Evolutionary conservation across 2,329 filamentous ascomycete species (phyloP).

Genomic region (Aspergillus sp.): DNA sequence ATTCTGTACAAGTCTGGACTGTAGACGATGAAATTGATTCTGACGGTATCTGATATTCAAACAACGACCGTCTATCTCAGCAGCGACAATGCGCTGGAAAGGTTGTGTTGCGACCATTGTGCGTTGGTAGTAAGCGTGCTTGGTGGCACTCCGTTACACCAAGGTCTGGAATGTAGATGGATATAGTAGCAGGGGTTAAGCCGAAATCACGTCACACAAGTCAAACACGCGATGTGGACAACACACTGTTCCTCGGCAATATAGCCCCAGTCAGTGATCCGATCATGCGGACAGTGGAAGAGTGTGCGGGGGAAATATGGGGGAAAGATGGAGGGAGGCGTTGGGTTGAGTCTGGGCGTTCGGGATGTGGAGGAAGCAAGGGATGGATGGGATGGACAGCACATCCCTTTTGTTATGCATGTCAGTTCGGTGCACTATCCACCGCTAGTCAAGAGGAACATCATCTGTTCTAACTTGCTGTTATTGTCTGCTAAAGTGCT

Average conservation of each 20-base stretch:
- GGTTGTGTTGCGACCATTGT: constrained; percentile 16
- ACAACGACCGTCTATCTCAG: constrained; percentile 42
- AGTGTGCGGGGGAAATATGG: background rate
- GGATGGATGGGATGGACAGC: background rate
- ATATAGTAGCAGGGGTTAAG: background rate
- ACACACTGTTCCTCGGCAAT: background rate
- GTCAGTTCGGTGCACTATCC: background rate
- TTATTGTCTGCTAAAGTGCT: background rate
- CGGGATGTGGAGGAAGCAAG: constrained; percentile 28
- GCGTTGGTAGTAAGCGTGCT: background rate
- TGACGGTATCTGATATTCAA: constrained; percentile 43
- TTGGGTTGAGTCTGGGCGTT: constrained; percentile 3
- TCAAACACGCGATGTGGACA: background rate
- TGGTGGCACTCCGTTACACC: background rate
- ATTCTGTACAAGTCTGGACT: constrained; percentile 32
- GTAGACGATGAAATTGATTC: constrained; percentile 41
- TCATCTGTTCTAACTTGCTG: background rate
- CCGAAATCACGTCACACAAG: background rate
- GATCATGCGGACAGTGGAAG: background rate
- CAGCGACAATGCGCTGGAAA: constrained; percentile 34
- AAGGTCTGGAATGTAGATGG: background rate
- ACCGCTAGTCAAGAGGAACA: background rate
- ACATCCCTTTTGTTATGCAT: background rate
- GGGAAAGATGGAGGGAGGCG: background rate
- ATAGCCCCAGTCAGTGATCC: background rate